phyloP scores from a whole-genome alignment of 75 land plant genomes.

The Cunninghamia lanceolata region DNA sequence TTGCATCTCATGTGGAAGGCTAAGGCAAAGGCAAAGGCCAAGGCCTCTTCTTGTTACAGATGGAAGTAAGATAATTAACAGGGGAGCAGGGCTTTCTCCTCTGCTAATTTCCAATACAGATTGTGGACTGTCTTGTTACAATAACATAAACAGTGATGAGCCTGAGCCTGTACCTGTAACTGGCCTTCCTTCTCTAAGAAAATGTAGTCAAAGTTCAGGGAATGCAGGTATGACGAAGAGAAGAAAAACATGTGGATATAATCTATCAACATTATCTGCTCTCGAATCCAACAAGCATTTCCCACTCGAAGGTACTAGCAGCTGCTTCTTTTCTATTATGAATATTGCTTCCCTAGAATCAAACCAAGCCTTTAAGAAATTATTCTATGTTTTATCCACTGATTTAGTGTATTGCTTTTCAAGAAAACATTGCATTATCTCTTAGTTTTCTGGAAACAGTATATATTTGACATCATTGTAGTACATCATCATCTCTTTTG shows the following conservation, averaged over 20 bases:
- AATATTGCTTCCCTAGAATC: background rate
- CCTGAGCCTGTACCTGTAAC: background rate
- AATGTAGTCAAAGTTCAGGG: background rate
- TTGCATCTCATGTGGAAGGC: conserved; percentile 2
- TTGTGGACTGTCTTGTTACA: background rate
- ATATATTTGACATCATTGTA: too few species aligned
- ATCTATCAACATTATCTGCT: background rate
- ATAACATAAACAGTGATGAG: background rate
- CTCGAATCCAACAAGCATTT: background rate
- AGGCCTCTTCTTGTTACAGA: conserved; percentile 47
- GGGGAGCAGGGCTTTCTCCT: background rate
- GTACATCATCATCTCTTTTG: too few species aligned
- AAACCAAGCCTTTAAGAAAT: background rate
- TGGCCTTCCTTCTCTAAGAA: background rate
- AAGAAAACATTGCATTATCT: too few species aligned
- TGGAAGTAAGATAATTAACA: conserved; percentile 26
- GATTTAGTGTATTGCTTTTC: too few species aligned
- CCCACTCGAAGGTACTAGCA: background rate
- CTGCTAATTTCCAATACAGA: background rate
- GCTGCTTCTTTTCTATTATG: background rate
- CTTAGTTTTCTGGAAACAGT: too few species aligned
- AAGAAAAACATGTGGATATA: background rate
- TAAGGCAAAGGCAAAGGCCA: background rate
- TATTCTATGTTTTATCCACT: background rate
- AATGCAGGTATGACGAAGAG: background rate